Evolutionary conservation across 345 rosid species (phyloP).

Genomic region (Linum trigynum): DNA sequence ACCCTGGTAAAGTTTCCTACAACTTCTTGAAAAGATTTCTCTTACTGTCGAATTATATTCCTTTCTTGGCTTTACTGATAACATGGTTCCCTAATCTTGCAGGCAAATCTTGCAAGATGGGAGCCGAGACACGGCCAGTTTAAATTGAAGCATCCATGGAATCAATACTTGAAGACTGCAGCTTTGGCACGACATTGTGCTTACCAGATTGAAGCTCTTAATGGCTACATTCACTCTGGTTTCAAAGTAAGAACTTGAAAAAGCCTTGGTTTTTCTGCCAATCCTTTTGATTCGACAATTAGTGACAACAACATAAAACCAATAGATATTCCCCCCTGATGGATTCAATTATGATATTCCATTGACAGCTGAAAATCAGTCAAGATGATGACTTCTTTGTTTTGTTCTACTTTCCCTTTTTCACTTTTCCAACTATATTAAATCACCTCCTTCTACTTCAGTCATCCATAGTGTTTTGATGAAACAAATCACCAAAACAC

Average conservation of each 20-base stretch:
- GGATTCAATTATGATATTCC: background rate
- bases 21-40: background rate
- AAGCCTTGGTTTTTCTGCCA: background rate
- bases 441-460: background rate
- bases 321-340: background rate
- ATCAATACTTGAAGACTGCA: constrained; percentile 25
- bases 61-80: constrained; percentile 4
- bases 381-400: background rate
- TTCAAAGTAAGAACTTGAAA: constrained; percentile 13
- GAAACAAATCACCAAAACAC: constrained; percentile 5
- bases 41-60: constrained; percentile 9
- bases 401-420: background rate
- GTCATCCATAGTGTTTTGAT: constrained; percentile 7
- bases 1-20: constrained; percentile 13
- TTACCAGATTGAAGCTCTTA: constrained; percentile 22
- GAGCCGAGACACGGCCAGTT: constrained; percentile 24
- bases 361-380: background rate
- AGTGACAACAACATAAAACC: background rate
- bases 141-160: constrained; percentile 25
- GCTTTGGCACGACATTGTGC: constrained; percentile 20
- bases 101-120: constrained; percentile 28
- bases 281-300: background rate
- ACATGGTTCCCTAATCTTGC: constrained; percentile 1
- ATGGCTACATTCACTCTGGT: constrained; percentile 18
- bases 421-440: background rate